phyloP scores from a whole-genome alignment of 371 early-diverging fungal species.

The Mortierella sp. region DNA sequence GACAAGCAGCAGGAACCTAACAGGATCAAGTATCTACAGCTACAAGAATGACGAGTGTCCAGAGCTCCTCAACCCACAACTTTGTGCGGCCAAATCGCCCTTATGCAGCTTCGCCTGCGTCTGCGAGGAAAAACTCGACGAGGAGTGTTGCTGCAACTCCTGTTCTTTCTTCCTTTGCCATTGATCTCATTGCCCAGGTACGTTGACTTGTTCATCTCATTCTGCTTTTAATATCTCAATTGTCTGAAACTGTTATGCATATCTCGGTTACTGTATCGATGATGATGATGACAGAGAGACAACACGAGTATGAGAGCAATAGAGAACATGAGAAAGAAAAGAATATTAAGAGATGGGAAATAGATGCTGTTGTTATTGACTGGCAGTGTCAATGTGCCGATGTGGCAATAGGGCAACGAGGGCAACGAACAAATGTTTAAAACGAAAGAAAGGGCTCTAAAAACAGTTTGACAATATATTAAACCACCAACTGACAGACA shows the following conservation, averaged over 20 bases:
- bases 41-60: slow-evolving; percentile 50
- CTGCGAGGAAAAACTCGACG: slow-evolving; percentile 47
- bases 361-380: background rate
- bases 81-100: slow-evolving; percentile 41
- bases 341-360: slow-evolving; percentile 3
- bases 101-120: slow-evolving; percentile 15
- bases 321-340: background rate
- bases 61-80: slow-evolving; percentile 20
- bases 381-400: background rate
- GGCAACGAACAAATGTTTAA: background rate
- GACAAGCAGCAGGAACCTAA: background rate
- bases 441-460: background rate
- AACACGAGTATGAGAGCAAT: background rate
- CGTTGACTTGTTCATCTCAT: slow-evolving; percentile 6
- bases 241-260: slow-evolving; percentile 5
- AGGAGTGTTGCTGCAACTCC: slow-evolving; percentile 32
- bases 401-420: background rate
- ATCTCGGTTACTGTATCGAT: background rate
- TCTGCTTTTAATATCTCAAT: background rate
- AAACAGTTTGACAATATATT: slow-evolving; percentile 2
- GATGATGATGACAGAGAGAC: background rate
- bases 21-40: background rate
- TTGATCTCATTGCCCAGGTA: slow-evolving; percentile 59
- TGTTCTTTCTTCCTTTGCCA: slow-evolving; percentile 53
- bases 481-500: background rate